Evolutionary conservation across 306 rosid genomes (phyloP).

Genomic region (Ammopiptanthus mongolicus): DNA sequence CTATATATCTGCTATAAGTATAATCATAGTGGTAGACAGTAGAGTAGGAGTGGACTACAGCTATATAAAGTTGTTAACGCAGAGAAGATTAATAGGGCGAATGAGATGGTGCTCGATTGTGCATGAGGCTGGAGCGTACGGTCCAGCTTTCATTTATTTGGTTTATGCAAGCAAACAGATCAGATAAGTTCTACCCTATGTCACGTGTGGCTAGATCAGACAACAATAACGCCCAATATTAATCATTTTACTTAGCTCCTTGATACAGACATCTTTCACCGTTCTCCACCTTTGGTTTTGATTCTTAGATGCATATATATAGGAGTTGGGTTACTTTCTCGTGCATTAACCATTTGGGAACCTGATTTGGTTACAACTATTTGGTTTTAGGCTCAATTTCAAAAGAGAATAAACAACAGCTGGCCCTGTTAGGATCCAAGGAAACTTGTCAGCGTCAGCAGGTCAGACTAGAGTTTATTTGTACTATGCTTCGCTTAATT

Average conservation of each 20-base stretch:
- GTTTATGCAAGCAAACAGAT: constrained; percentile 8
- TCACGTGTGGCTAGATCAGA: constrained; percentile 6
- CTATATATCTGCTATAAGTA: too few relatives aligned
- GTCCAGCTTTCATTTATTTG: constrained; percentile 13
- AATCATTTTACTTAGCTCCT: not conserved
- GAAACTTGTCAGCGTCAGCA: not conserved
- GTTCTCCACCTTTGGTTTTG: not conserved
- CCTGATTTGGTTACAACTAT: not conserved
- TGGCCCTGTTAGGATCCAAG: not conserved
- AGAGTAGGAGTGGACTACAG: constrained; percentile 10
- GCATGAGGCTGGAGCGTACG: constrained; percentile 14
- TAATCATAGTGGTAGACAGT: too few relatives aligned
- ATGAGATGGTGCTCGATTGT: not conserved
- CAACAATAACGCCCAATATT: not conserved
- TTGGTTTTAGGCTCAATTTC: not conserved
- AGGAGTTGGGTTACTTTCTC: not conserved
- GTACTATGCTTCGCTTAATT: not conserved
- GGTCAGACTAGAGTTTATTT: not conserved
- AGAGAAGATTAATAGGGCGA: not conserved
- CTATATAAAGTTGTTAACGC: constrained; percentile 18
- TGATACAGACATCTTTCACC: not conserved
- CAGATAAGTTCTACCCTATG: not conserved
- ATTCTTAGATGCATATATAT: not conserved
- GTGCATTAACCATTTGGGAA: not conserved
- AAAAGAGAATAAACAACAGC: not conserved